A percentile compares a stretch with the other conserved stretches of the same genome.
These are phyloP conservation scores for Colletotrichum sp. DNA, from an alignment of 2,329 filamentous ascomycete genomes.

Conservation along the genomic window DNA sequence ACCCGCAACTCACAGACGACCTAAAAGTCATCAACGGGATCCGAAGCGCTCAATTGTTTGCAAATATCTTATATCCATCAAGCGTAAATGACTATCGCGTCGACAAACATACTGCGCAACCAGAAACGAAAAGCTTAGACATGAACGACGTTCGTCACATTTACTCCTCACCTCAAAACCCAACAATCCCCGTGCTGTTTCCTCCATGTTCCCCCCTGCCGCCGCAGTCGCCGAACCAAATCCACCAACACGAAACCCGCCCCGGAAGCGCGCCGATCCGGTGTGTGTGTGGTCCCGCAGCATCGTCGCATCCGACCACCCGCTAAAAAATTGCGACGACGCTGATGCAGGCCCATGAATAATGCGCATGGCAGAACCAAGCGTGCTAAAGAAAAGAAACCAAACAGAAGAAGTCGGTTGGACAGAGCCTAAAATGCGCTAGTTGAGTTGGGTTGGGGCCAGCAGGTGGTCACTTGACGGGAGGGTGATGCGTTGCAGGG, in stretches of 20 bases:
- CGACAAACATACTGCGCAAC: background rate
- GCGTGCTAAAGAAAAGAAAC: background rate
- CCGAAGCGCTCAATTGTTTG: background rate
- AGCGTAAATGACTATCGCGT: background rate
- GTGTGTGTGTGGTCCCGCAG: background rate
- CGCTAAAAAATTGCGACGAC: background rate
- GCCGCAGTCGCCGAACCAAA: background rate
- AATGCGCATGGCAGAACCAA: background rate
- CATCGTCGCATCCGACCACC: slow-evolving; percentile 1
- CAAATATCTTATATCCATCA: background rate
- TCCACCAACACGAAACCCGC: slow-evolving; percentile 6
- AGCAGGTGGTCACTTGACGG: background rate
- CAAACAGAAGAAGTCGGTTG: background rate
- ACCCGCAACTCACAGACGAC: background rate
- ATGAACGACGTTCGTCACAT: background rate
- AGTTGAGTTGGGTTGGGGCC: background rate
- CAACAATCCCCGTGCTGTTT: background rate
- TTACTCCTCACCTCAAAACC: background rate
- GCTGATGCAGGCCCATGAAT: slow-evolving; percentile 4
- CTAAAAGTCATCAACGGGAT: background rate
- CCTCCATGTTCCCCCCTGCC: background rate
- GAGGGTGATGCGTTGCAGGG: background rate
- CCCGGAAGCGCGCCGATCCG: slow-evolving; percentile 13
- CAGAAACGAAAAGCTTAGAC: accelerated
- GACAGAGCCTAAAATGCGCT: background rate